phyloP scores from a whole-genome alignment of 176 grass and related monocot species.

The Avena sativa region DNA sequence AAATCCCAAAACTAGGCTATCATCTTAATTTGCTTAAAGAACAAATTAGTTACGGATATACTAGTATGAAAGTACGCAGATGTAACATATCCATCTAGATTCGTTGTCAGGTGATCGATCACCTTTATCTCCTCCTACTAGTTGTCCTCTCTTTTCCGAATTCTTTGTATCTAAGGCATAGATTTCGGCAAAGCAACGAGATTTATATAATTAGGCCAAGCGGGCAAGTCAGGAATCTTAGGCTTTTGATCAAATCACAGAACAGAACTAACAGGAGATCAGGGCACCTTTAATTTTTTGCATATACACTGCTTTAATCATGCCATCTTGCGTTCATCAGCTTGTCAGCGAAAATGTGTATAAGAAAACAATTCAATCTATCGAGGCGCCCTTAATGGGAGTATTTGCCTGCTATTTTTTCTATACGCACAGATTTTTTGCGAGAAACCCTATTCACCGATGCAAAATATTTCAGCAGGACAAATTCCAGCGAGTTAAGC shows the following conservation, averaged over 20 bases:
- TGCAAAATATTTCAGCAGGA: too few relatives aligned
- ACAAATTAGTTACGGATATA: background rate
- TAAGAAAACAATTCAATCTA: too few relatives aligned
- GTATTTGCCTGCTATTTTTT: too few relatives aligned
- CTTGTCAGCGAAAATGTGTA: too few relatives aligned
- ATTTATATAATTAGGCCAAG: background rate
- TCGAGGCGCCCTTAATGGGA: too few relatives aligned
- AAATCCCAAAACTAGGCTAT: constrained; percentile 34
- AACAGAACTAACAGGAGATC: constrained; percentile 7
- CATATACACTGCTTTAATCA: background rate
- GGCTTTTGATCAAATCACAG: constrained; percentile 53
- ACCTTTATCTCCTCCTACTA: constrained; percentile 17
- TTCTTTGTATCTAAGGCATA: constrained; percentile 55
- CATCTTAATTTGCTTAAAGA: background rate
- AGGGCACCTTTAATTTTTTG: background rate
- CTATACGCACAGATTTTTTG: too few relatives aligned
- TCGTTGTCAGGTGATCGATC: background rate
- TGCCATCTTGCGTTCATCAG: too few relatives aligned
- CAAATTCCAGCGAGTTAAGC: too few relatives aligned
- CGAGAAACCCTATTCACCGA: too few relatives aligned
- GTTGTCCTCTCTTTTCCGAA: constrained; percentile 34
- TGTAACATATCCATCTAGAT: background rate
- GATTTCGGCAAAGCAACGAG: constrained; percentile 31
- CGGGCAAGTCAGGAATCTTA: constrained; percentile 2
- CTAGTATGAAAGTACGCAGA: background rate